These are phyloP conservation scores for Guadua angustifolia DNA, from an alignment of 176 grass and related monocot genomes.

Conservation along the genomic window DNA sequence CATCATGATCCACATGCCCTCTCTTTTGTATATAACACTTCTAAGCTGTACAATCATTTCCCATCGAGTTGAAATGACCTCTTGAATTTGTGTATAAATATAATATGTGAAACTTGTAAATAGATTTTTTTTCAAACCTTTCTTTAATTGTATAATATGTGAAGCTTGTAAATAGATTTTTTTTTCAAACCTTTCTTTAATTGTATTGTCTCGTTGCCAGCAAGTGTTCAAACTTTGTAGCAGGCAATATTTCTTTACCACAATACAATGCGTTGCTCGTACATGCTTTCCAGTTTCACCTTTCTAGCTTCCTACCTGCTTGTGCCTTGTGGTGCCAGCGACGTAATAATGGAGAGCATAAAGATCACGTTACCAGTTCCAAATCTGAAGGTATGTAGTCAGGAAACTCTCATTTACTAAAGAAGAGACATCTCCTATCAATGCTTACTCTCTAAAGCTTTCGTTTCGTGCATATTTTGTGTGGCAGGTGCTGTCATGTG, in stretches of 20 bases:
- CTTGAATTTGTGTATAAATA: conserved; percentile 37
- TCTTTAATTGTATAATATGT: conserved; percentile 14
- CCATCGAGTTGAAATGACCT: conserved; percentile 5
- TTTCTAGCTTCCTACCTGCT: neutral
- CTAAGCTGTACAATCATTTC: neutral
- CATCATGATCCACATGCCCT: neutral
- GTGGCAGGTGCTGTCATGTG: neutral
- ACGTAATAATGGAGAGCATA: neutral
- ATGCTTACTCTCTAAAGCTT: neutral
- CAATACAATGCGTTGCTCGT: neutral
- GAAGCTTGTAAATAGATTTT: neutral
- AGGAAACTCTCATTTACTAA: neutral
- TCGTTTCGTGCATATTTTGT: neutral
- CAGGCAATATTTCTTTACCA: neutral
- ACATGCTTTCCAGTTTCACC: neutral
- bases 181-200: neutral
- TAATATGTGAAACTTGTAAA: conserved; percentile 16
- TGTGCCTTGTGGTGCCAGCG: neutral
- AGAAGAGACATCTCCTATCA: neutral
- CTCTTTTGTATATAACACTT: conserved; percentile 39
- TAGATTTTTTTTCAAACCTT: neutral
- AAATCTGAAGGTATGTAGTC: conserved; percentile 2
- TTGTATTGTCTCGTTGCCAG: neutral
- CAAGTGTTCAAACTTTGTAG: neutral
- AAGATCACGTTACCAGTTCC: neutral